Percentiles rank a stretch among this genome's conserved stretches.
phyloP scores from a whole-genome alignment of 2,329 filamentous ascomycete species.

The Aspergillus versicolor region DNA sequence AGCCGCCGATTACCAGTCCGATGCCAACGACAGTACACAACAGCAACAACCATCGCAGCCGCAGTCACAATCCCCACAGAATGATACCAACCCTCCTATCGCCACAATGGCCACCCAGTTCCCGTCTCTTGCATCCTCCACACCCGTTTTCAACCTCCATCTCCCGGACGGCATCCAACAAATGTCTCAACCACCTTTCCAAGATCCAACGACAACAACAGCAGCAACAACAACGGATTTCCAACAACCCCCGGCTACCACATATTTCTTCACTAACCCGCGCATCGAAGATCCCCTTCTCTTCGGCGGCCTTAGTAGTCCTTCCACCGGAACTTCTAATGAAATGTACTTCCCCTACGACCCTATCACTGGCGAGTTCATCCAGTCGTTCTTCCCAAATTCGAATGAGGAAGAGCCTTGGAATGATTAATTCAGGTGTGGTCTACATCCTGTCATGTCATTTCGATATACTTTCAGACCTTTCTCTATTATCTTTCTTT shows the following conservation, averaged over 20 bases:
- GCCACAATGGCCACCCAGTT: background rate
- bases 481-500: background rate
- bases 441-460: background rate
- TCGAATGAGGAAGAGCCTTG: conserved; percentile 27
- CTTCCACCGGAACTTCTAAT: conserved; percentile 1
- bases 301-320: background rate
- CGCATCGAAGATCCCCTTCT: background rate
- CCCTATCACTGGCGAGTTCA: conserved; percentile 39
- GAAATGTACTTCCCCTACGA: conserved; percentile 40
- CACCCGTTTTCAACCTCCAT: background rate
- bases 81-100: background rate
- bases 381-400: conserved; percentile 39
- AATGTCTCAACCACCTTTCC: background rate
- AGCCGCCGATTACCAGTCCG: conserved; percentile 17
- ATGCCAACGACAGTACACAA: conserved; percentile 6
- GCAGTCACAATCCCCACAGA: no score
- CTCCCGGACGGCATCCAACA: background rate
- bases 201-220: background rate
- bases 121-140: background rate
- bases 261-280: background rate
- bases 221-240: background rate
- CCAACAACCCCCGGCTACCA: background rate
- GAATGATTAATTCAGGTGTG: conserved; percentile 14
- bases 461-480: conserved; percentile 1
- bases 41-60: background rate